These are phyloP conservation scores for Scedosporium dehoogii DNA, from an alignment of 2,329 filamentous ascomycete genomes.

Conservation along the genomic window DNA sequence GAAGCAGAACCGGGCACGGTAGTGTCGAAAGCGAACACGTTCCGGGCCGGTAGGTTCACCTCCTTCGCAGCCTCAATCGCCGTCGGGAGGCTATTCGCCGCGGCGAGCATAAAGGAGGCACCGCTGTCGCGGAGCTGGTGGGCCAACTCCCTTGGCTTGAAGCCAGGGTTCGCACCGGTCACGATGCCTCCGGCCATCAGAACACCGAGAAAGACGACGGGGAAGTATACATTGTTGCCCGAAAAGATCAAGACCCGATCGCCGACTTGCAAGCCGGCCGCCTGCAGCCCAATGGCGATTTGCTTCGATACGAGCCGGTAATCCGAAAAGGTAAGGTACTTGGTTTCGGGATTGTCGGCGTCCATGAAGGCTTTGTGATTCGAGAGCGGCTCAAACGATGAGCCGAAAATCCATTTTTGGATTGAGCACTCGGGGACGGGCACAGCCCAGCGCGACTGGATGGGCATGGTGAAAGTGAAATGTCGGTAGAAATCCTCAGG, in stretches of 20 bases:
- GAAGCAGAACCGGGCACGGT: constrained; percentile 24
- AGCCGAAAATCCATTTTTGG: constrained; percentile 46
- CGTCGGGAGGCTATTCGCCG: constrained; percentile 47
- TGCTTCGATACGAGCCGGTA: constrained; percentile 65
- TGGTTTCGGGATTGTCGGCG: constrained; percentile 54
- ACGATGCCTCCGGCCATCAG: constrained; percentile 73
- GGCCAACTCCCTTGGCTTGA: constrained; percentile 58
- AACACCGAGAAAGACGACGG: constrained; percentile 59
- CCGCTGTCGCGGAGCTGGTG: constrained; percentile 66
- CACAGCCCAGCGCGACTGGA: constrained; percentile 35
- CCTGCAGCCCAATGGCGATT: constrained; percentile 56
- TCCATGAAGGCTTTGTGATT: constrained; percentile 48
- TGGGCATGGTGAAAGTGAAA: constrained; percentile 26
- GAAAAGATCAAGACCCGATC: constrained; percentile 67
- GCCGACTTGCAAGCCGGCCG: constrained; percentile 53
- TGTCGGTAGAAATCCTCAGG: too few relatives aligned
- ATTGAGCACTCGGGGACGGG: constrained; percentile 38
- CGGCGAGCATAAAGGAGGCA: constrained; percentile 57
- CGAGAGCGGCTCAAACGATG: constrained; percentile 30
- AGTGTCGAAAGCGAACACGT: constrained; percentile 57
- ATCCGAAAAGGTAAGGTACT: constrained; percentile 51
- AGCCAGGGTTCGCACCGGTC: constrained; percentile 64
- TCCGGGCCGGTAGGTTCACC: constrained; percentile 41
- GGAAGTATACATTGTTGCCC: constrained; percentile 64
- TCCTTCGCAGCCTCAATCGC: constrained; percentile 56